Evolutionary conservation across 108 stramenopile genomes (phyloP).

Genomic region (Cyclostephanos tholiformis): DNA sequence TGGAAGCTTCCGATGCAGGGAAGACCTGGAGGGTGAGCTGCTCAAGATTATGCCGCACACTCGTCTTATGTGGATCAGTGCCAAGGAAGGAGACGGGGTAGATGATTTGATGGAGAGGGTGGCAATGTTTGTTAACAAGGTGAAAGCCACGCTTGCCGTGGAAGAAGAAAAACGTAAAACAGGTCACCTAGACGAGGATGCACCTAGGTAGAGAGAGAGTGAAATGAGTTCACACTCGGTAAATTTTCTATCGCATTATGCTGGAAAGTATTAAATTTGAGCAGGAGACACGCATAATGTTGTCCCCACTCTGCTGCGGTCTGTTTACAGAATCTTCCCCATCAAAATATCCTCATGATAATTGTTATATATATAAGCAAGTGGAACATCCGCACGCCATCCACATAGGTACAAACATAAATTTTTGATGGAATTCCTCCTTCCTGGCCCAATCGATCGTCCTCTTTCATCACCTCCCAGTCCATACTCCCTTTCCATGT

Average conservation of each 20-base stretch:
- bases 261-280: conserved; percentile 1
- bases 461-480: too few species aligned
- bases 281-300: too few species aligned
- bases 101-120: conserved; percentile 86
- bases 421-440: too few species aligned
- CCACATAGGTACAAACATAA: too few species aligned
- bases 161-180: conserved; percentile 6
- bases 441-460: too few species aligned
- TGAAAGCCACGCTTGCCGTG: conserved; percentile 50
- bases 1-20: conserved; percentile 29
- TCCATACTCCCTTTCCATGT: too few species aligned
- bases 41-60: conserved; percentile 76
- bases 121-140: conserved; percentile 84
- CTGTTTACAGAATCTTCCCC: not conserved
- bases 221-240: not conserved
- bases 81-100: conserved; percentile 83
- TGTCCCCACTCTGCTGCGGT: not conserved
- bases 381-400: not conserved
- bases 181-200: not conserved
- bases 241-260: not conserved
- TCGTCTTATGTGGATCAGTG: conserved; percentile 88
- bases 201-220: not conserved
- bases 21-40: conserved; percentile 62
- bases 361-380: not conserved
- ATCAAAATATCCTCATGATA: not conserved